A percentile compares a stretch with the other conserved stretches of the same genome.
These are phyloP conservation scores for Tillandsia fasciculata DNA, from an alignment of 176 grass and related monocot genomes.

Conservation along the genomic window DNA sequence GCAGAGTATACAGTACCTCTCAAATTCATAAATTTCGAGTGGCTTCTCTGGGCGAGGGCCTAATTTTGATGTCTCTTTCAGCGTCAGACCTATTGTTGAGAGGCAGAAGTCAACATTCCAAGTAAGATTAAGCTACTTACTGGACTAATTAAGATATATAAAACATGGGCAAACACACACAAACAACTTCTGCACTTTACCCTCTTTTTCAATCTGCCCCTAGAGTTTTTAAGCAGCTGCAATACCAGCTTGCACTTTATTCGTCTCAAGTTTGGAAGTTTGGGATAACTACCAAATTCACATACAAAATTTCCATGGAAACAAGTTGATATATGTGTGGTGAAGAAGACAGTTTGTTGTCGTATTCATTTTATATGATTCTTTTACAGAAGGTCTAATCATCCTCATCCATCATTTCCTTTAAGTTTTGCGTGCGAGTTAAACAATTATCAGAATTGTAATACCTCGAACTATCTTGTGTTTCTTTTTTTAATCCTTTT, in stretches of 20 bases:
- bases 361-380: too few species aligned
- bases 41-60: constrained; percentile 68
- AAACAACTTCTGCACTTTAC: background rate
- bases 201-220: background rate
- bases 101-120: constrained; percentile 2
- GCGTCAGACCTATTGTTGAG: constrained; percentile 42
- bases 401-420: too few species aligned
- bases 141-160: background rate
- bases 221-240: background rate
- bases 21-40: constrained; percentile 95
- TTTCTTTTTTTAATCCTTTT: too few species aligned
- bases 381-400: too few species aligned
- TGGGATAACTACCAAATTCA: too few species aligned
- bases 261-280: too few species aligned
- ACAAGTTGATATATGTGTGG: too few species aligned
- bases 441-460: too few species aligned
- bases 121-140: background rate
- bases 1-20: constrained; percentile 35
- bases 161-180: background rate
- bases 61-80: constrained; percentile 89
- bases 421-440: background rate
- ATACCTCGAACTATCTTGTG: too few species aligned
- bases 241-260: too few species aligned
- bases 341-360: too few species aligned
- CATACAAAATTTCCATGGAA: too few species aligned